Conservation (phyloP, 768 basidiomycete genomes). For the Lanmaoa pseudosensibilis region DNA sequence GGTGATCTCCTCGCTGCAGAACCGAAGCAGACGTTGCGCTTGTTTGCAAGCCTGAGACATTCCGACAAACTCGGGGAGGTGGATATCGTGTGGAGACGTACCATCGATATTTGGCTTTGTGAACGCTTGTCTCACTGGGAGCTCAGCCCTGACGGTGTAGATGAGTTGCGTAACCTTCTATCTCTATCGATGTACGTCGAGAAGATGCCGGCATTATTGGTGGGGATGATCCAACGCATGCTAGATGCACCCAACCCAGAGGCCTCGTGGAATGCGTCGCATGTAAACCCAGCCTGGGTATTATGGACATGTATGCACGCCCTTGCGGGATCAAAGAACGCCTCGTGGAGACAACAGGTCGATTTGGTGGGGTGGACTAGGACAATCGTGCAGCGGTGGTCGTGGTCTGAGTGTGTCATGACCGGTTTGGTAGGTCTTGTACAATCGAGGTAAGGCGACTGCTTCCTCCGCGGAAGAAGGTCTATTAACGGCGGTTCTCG, state of each 20-base stretch:
- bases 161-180: slow-evolving; percentile 56
- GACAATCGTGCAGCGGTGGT: slow-evolving; percentile 50
- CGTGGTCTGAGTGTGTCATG: slow-evolving; percentile 56
- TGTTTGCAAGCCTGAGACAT: slow-evolving; percentile 50
- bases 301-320: slow-evolving; percentile 59
- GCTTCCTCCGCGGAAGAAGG: neutral
- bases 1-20: slow-evolving; percentile 46
- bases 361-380: slow-evolving; percentile 52
- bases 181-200: slow-evolving; percentile 54
- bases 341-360: slow-evolving; percentile 48
- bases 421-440: slow-evolving; percentile 52
- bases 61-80: slow-evolving; percentile 54
- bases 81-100: slow-evolving; percentile 59
- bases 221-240: slow-evolving; percentile 44
- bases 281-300: slow-evolving; percentile 51
- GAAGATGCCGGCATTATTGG: slow-evolving; percentile 40
- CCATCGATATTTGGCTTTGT: slow-evolving; percentile 51
- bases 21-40: slow-evolving; percentile 42
- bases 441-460: slow-evolving; percentile 42
- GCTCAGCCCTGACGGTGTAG: slow-evolving; percentile 41
- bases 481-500: neutral
- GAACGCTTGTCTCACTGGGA: slow-evolving; percentile 44
- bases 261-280: slow-evolving; percentile 33
- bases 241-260: slow-evolving; percentile 34
- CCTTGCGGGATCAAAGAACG: slow-evolving; percentile 39